Evolutionary conservation across 2,329 filamentous ascomycete genomes (phyloP).

Genomic region (Sarocladium brachiariae): DNA sequence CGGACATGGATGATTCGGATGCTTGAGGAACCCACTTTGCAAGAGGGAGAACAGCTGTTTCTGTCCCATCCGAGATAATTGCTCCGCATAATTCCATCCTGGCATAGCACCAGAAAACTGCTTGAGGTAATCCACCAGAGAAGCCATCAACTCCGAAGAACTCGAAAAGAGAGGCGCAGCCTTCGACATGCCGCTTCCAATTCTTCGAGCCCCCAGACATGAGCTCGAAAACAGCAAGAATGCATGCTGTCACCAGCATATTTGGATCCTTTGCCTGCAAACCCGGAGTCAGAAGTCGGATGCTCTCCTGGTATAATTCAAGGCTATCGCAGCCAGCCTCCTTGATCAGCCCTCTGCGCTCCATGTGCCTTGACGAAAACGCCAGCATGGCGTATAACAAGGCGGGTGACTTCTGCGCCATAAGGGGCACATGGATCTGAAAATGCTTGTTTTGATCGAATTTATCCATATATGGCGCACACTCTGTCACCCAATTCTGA

Average conservation of each 20-base stretch:
- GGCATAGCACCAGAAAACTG: conserved; percentile 52
- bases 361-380: conserved; percentile 45
- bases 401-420: conserved; percentile 38
- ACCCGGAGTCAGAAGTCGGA: conserved; percentile 27
- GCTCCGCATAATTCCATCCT: conserved; percentile 48
- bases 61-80: conserved; percentile 31
- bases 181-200: conserved; percentile 50
- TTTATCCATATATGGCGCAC: conserved; percentile 45
- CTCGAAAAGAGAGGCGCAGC: conserved; percentile 46
- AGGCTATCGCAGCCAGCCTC: conserved; percentile 40
- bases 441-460: conserved; percentile 48
- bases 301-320: conserved; percentile 42
- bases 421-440: conserved; percentile 40
- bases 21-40: conserved; percentile 37
- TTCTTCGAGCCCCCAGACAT: conserved; percentile 41
- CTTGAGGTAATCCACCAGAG: conserved; percentile 37
- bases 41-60: conserved; percentile 41
- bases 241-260: conserved; percentile 36
- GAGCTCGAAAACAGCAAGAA: conserved; percentile 41
- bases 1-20: conserved; percentile 11
- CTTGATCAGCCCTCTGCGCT: conserved; percentile 39
- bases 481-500: conserved; percentile 35
- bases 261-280: conserved; percentile 33
- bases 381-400: conserved; percentile 45
- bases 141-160: conserved; percentile 42